These are phyloP conservation scores for Aureobasidium sp. DNA, from an alignment of 2,329 filamentous ascomycete species.

Conservation along the genomic window DNA sequence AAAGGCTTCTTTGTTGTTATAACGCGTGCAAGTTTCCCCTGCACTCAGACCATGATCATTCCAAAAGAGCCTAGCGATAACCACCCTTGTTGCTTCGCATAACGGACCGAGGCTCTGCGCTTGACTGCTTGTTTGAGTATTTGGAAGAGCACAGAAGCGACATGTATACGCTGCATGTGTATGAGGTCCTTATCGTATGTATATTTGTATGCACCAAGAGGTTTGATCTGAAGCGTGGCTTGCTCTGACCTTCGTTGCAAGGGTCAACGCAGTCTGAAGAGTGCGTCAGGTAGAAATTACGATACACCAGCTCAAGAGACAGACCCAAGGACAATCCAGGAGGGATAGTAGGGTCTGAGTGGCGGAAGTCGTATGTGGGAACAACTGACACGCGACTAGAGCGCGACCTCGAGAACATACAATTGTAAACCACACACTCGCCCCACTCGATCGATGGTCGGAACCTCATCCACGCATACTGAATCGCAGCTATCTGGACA, in stretches of 20 bases:
- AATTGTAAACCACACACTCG: neutral
- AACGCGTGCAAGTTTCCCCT: too few species aligned
- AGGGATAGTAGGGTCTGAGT: neutral
- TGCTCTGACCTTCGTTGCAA: neutral
- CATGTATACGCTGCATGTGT: neutral
- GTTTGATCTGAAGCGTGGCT: neutral
- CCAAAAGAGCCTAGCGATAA: too few species aligned
- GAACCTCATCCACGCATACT: neutral
- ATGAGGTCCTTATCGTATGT: neutral
- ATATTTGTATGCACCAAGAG: neutral
- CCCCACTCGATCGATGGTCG: neutral
- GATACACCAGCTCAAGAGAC: neutral
- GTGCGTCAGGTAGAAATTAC: too few species aligned
- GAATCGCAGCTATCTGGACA: neutral
- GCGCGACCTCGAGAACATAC: neutral
- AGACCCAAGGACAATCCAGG: neutral
- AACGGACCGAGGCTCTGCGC: neutral
- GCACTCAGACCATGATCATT: too few species aligned
- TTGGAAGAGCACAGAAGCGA: neutral
- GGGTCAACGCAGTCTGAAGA: too few species aligned
- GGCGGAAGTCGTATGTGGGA: neutral
- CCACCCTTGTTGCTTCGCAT: neutral
- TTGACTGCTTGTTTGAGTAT: neutral
- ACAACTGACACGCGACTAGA: neutral
- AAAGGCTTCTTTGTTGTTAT: too few species aligned